These are phyloP conservation scores for Neurospora tetraspora DNA, from an alignment of 495 filamentous ascomycete genomes.

Conservation along the genomic window DNA sequence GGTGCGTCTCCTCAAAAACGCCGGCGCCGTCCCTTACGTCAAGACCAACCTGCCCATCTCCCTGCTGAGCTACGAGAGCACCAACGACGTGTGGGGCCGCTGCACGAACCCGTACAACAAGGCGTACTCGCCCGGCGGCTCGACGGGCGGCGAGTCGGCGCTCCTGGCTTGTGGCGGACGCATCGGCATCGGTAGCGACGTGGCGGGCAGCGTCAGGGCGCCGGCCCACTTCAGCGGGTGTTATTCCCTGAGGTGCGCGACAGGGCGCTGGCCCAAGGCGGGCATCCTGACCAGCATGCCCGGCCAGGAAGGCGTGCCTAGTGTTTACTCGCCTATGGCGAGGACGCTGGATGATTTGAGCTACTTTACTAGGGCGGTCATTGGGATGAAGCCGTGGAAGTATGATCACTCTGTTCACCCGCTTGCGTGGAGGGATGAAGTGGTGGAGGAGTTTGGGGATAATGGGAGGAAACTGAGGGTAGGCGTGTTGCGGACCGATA, in stretches of 20 bases:
- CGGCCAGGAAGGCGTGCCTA: constrained; percentile 84
- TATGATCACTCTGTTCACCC: constrained; percentile 85
- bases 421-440: constrained; percentile 60
- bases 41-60: constrained; percentile 95
- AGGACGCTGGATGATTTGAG: constrained; percentile 74
- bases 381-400: constrained; percentile 83
- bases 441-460: constrained; percentile 47
- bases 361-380: constrained; percentile 72
- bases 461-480: constrained; percentile 55
- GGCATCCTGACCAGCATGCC: constrained; percentile 86
- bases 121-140: constrained; percentile 83
- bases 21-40: constrained; percentile 91
- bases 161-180: constrained; percentile 78
- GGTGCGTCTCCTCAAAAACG: constrained; percentile 73
- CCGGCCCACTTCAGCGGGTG: constrained; percentile 90
- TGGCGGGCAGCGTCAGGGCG: constrained; percentile 81
- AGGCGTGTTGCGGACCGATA: constrained; percentile 72
- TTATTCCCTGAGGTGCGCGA: constrained; percentile 84
- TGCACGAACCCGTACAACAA: constrained; percentile 74
- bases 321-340: constrained; percentile 90
- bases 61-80: constrained; percentile 82
- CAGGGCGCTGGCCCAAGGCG: constrained; percentile 85
- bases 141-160: constrained; percentile 81
- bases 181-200: constrained; percentile 93
- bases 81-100: constrained; percentile 82